Conservation (phyloP, 768 basidiomycete genomes). For the Plicaturopsis crispa region DNA sequence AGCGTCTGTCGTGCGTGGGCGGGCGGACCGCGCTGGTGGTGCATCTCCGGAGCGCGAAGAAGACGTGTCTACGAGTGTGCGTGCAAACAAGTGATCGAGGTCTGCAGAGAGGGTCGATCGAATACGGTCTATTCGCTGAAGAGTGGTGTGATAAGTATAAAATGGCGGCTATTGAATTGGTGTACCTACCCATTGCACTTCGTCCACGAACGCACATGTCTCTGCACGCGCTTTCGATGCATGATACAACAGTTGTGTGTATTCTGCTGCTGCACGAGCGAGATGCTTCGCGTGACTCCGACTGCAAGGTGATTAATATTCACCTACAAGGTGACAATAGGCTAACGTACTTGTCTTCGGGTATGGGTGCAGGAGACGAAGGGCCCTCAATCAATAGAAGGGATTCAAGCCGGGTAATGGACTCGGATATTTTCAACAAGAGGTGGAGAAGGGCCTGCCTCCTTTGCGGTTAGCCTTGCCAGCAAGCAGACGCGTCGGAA, state of each 20-base stretch:
- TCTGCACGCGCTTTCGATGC: slow-evolving; percentile 73
- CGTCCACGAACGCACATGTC: slow-evolving; percentile 72
- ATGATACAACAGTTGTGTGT: slow-evolving; percentile 88
- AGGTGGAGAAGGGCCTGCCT: slow-evolving; percentile 74
- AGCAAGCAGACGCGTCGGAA: slow-evolving; percentile 1
- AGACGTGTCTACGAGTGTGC: slow-evolving; percentile 47
- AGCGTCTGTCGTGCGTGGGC: too few relatives aligned
- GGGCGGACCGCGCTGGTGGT: too few relatives aligned
- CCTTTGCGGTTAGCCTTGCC: slow-evolving; percentile 3
- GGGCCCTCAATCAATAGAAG: slow-evolving; percentile 66
- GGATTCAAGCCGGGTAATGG: slow-evolving; percentile 80
- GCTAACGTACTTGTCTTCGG: slow-evolving; percentile 26
- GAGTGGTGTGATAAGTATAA: slow-evolving; percentile 6
- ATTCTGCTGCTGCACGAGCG: slow-evolving; percentile 81
- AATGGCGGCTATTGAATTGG: slow-evolving; percentile 6
- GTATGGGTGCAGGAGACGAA: slow-evolving; percentile 15
- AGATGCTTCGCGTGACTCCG: slow-evolving; percentile 73
- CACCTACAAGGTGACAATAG: neutral
- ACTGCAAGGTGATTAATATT: slow-evolving; percentile 23
- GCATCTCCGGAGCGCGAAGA: too few relatives aligned
- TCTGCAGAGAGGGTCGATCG: slow-evolving; percentile 81
- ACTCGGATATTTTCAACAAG: slow-evolving; percentile 89
- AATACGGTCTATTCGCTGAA: slow-evolving; percentile 76
- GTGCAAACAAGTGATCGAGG: slow-evolving; percentile 74
- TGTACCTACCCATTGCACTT: slow-evolving; percentile 70